phyloP scores from a whole-genome alignment of 164 flowering plant genomes.

The Euptelea pleiosperma region DNA sequence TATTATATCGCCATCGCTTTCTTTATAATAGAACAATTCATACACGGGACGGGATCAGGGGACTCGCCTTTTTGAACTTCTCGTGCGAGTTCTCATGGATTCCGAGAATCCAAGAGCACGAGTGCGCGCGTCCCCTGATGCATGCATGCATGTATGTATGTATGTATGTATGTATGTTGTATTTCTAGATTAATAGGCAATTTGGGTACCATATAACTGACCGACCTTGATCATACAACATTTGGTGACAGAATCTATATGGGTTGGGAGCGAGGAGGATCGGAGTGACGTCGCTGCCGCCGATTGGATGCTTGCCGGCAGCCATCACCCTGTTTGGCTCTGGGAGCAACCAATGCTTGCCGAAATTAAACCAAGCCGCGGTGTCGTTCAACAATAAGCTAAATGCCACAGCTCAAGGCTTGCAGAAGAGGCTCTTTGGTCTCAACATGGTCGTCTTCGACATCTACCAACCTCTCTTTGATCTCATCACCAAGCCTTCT shows the following conservation, averaged over 20 bases:
- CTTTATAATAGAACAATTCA: too few species aligned
- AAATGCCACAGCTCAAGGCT: conserved; percentile 39
- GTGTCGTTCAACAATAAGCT: conserved; percentile 61
- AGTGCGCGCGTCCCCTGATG: too few species aligned
- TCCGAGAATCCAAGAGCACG: too few species aligned
- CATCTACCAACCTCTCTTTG: conserved; percentile 68
- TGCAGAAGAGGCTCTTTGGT: conserved; percentile 39
- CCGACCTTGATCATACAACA: too few species aligned
- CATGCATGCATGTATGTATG: too few species aligned
- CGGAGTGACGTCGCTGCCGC: conserved; percentile 74
- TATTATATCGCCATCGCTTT: too few species aligned
- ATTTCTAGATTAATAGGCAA: too few species aligned
- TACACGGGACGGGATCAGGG: too few species aligned
- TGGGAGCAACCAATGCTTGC: conserved; percentile 59
- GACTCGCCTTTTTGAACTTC: too few species aligned
- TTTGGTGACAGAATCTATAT: conserved; percentile 66
- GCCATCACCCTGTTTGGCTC: conserved; percentile 65
- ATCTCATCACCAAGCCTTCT: conserved; percentile 57
- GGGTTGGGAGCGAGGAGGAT: conserved; percentile 69
- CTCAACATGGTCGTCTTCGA: conserved; percentile 73
- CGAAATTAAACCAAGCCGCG: conserved; percentile 59
- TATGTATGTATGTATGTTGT: too few species aligned
- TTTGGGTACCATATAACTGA: too few species aligned
- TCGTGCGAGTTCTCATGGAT: too few species aligned
- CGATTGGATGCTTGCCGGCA: conserved; percentile 87